Evolutionary conservation across 805 yeast genomes (phyloP), one percentile per base, ranked within the genome.

Genomic region (Metschnikowia henanensis): DNA sequence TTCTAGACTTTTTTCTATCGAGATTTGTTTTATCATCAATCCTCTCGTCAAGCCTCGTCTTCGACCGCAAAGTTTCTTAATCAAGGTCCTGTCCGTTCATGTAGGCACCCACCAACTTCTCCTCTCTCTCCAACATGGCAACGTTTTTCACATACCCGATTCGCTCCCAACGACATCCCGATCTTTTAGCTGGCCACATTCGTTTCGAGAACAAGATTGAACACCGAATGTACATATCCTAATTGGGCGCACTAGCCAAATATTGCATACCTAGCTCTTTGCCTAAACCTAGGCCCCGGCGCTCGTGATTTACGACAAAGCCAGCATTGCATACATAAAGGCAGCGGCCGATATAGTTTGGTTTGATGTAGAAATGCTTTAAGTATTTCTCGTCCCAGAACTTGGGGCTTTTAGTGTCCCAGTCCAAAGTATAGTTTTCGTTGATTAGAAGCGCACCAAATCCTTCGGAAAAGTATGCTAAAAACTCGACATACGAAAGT

Each of bases 241-340:
- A 91, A 65, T 73, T 56, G 0, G 95, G 91, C 0, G 94, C 97
- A 79, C 84, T 81, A 39, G 65, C 59, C 35, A 89, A 59, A 59
- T 87, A 91, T 33, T 75, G 66, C 43, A 66, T 66, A 4, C 95
- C 97, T 58, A 91, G 58, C n/a, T 75, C 75, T 28, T 66, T 72
- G 1, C 96, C 97, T 12, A 87, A 63, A 8, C 85, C 83, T 36
- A 72, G 61, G 0, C 95, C 94, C 49, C 97, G 74, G 20, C 68
- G 66, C 0, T 50, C 50, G 7, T 72, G 70, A 45, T 77, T 77
- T 6, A 91, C 96, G 9, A 89, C 60, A 58, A 91, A 91, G 0
- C 95, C 96, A 0, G 83, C 97, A 60, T 91, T 91, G 57, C 96
- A 88, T 22, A 80, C 83, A 57, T 91, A 97, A 0, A 92, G 80